phyloP scores from a whole-genome alignment of 176 grass and related monocot species.

The Saccharum officinarum region DNA sequence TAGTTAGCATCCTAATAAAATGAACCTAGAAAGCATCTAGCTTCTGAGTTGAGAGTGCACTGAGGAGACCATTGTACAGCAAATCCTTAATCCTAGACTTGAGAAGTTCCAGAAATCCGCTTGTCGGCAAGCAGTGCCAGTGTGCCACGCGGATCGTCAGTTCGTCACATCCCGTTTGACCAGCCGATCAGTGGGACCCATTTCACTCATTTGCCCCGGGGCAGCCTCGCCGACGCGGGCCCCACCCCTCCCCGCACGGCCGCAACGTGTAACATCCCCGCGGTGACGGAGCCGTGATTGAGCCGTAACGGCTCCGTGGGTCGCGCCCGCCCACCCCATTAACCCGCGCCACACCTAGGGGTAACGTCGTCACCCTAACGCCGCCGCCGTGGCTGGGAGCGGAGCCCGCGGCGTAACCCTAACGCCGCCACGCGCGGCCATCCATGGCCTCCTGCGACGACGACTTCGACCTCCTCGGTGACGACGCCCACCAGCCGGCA shows the following conservation, averaged over 20 bases:
- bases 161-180: slow-evolving; percentile 10
- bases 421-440: slow-evolving; percentile 63
- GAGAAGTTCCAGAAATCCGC: too few relatives aligned
- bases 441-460: slow-evolving; percentile 93
- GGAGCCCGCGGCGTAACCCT: slow-evolving; percentile 58
- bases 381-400: slow-evolving; percentile 46
- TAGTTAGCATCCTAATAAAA: too few relatives aligned
- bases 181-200: background rate
- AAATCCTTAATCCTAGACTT: too few relatives aligned
- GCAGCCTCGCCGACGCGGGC: background rate
- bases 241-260: background rate
- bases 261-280: background rate
- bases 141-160: too few relatives aligned
- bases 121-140: too few relatives aligned
- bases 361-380: slow-evolving; percentile 69
- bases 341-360: background rate
- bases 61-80: too few relatives aligned
- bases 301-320: slow-evolving; percentile 52
- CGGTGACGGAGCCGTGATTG: slow-evolving; percentile 57
- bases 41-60: too few relatives aligned
- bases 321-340: slow-evolving; percentile 15
- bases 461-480: slow-evolving; percentile 75
- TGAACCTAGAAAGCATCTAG: too few relatives aligned
- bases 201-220: background rate
- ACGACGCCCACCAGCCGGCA: slow-evolving; percentile 43